Evolutionary conservation across 2,329 filamentous ascomycete species (phyloP), one percentile per base, ranked within the genome.

Genomic region (Coleophoma eucalyptorum): DNA sequence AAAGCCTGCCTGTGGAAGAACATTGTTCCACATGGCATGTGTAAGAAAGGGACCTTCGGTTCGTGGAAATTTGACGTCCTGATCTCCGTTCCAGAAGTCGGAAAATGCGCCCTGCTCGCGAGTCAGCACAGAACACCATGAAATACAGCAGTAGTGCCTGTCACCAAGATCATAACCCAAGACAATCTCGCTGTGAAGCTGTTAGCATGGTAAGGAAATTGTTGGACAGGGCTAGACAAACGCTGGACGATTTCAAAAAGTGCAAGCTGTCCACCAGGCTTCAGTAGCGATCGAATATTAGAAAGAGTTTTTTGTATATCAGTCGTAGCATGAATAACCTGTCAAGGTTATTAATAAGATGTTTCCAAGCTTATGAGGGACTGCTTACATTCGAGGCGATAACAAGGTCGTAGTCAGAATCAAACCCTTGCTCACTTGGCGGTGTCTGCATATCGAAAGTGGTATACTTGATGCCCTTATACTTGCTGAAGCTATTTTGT

Each of bases 361-460:
- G n/a, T n/a, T n/a, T n/a, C n/a, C n/a, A n/a, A n/a, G n/a, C n/a
- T n/a, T n/a, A n/a, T n/a, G n/a, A n/a, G n/a, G n/a, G n/a, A n/a
- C n/a, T n/a, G n/a, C n/a, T n/a, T n/a, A n/a, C 57, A 40, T 58
- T 59, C 3, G 55, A 21, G 15, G 59, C 56, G 38, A 62, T 40
- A 19, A 62, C 43, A 11, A 62, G 11, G 44, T 62, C 60, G 49
- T 55, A 71, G 1, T 50, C 49, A 3, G 52, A 57, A 16, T 64
- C 60, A 37, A 65, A 71, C 15, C 67, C 68, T 49, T 72, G 69
- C 4, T 51, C 48, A 1, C 35, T 47, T 2, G 63, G 62, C 34
- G 65, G 59, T 19, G 58, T 50, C 31, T 62, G 59, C 32, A 70
- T 65, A 50, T 72, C 63, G 7, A 70, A 61, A 1, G 56, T 58